Evolutionary conservation across 768 basidiomycete genomes (phyloP).

Genomic region (Psilocybe azurescens): DNA sequence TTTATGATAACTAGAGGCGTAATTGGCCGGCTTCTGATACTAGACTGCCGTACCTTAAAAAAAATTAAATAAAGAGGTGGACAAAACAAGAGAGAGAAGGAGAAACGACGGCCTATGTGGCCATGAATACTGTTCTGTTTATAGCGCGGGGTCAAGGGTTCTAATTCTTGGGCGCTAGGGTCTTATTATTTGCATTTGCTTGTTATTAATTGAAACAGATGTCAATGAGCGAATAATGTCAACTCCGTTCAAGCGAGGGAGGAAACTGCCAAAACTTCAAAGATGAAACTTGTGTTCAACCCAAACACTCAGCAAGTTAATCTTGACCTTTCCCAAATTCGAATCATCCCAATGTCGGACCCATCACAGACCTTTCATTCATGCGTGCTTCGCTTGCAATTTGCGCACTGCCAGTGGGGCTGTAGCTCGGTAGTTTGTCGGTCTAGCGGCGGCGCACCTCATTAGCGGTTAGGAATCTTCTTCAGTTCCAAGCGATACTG

Average conservation of each 20-base stretch:
- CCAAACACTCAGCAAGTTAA: too few relatives aligned
- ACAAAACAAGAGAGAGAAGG: constrained; percentile 7
- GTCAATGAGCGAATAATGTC: background rate
- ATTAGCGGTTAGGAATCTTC: too few relatives aligned
- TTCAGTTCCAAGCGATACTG: background rate
- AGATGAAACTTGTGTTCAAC: too few relatives aligned
- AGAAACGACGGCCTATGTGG: constrained; percentile 11
- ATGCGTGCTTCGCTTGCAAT: too few relatives aligned
- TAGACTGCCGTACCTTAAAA: background rate
- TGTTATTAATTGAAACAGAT: constrained; percentile 12
- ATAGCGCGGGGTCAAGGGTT: constrained; percentile 10
- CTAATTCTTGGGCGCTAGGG: constrained; percentile 27
- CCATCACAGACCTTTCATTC: too few relatives aligned
- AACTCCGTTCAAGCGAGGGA: too few relatives aligned
- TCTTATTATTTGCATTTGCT: constrained; percentile 21
- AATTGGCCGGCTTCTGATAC: background rate
- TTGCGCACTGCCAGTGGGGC: too few relatives aligned
- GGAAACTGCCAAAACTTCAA: too few relatives aligned
- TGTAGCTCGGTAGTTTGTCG: background rate
- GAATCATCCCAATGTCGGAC: too few relatives aligned
- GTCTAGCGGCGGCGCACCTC: background rate
- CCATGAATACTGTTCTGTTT: constrained; percentile 3
- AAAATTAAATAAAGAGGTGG: background rate
- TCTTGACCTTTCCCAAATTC: too few relatives aligned
- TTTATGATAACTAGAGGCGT: background rate